Base-by-base conservation (phyloP, 2,329 filamentous ascomycete species). In the Aspergillus pseudoglaucus region DNA sequence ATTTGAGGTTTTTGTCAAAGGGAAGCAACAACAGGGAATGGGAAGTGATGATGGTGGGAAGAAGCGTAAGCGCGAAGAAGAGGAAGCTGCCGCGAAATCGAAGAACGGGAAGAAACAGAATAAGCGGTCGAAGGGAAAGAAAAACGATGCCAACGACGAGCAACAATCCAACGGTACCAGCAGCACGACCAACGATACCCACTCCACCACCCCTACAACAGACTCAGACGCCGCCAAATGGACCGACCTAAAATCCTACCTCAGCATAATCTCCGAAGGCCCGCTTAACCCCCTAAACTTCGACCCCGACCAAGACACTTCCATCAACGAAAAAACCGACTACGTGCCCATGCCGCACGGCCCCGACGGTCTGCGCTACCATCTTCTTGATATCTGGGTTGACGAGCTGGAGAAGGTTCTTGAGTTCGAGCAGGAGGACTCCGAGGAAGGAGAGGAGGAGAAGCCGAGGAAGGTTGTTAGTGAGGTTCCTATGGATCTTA, bases 341-440 rank as follows among this genome's bases (percentile, higher is more conserved):
- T 59, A 61, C 37, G 53, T 66, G 35, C 56, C 63, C 38, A 67
- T 71, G 66, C 61, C 70, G 45, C 83, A 81, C 59, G 81, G 94
- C 1, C 87, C 91, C 0, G 87, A 93, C 58, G 93, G 93, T 0
- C 65, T 98, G 65, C 75, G 89, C 53, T 83, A 95, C 67, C 93
- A 98, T 69, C 80, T 90, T 12, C 69, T 95, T 53, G 93, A 98
- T 72, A 79, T 97, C 46, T 97, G 87, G 82, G 79, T 95, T 7
- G 93, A 97, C 66, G 90, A 96, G 76, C 69, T 90, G 59, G 87
- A 90, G 68, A 84, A 83, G 62, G 80, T 82, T 30, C 80, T 83
- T 46, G 74, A 79, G 10, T 69, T 70, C 6, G 40, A 42, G n/a
- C 17, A 39, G 32, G 70, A 69, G 8, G 68, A 71, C 9, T 64